Percentiles rank a stretch among this genome's conserved stretches.
These are phyloP conservation scores for Phycomyces blakesleeanus DNA, from an alignment of 192 early-diverging fungal genomes.

Conservation along the genomic window DNA sequence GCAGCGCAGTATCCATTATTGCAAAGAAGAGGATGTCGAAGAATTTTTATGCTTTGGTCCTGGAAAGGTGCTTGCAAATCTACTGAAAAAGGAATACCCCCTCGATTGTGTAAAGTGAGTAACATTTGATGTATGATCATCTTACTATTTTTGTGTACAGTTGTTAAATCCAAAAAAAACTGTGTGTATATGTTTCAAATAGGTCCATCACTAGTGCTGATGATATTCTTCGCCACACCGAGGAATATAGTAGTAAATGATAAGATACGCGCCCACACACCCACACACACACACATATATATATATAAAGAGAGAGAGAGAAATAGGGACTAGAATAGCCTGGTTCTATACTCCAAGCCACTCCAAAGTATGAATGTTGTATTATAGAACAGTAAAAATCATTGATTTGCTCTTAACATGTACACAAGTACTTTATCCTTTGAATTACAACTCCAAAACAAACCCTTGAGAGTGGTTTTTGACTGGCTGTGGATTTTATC, in stretches of 20 bases:
- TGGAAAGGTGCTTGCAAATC: conserved; percentile 82
- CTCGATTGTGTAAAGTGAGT: conserved; percentile 63
- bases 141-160: conserved; percentile 5
- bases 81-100: conserved; percentile 84
- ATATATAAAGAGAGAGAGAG: too few species aligned
- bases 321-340: too few species aligned
- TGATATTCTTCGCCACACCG: conserved; percentile 25
- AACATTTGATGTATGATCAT: conserved; percentile 20
- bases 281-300: too few species aligned
- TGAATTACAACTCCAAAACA: conserved; percentile 24
- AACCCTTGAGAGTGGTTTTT: conserved; percentile 4
- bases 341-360: too few species aligned
- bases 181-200: conserved; percentile 2
- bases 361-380: too few species aligned
- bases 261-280: too few species aligned
- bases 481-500: background rate
- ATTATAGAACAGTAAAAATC: background rate
- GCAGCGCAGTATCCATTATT: conserved; percentile 79
- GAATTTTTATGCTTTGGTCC: conserved; percentile 89
- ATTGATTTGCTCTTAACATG: conserved; percentile 12
- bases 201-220: conserved; percentile 35
- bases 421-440: conserved; percentile 29
- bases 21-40: conserved; percentile 73
- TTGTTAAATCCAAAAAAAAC: background rate
- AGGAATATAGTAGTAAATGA: conserved; percentile 14